These are phyloP conservation scores for Oryza longistaminata DNA, from an alignment of 176 grass and related monocot species.

Conservation along the genomic window DNA sequence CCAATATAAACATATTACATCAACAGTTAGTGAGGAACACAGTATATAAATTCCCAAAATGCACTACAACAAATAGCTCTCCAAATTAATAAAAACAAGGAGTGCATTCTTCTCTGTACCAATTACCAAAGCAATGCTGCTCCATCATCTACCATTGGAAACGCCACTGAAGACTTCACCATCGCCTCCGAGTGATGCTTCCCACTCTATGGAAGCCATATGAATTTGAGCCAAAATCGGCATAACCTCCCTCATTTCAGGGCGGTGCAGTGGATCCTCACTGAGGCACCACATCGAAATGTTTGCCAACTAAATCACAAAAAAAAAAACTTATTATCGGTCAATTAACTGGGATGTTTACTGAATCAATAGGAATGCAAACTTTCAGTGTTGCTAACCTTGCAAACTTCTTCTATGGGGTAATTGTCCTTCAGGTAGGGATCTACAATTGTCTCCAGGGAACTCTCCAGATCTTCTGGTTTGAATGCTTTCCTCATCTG, in stretches of 20 bases:
- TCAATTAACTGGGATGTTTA: constrained; percentile 7
- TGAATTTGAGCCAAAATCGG: constrained; percentile 47
- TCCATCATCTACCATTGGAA: constrained; percentile 48
- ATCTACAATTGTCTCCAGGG: constrained; percentile 50
- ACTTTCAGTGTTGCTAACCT: constrained; percentile 40
- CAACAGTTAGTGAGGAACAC: background rate
- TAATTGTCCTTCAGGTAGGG: constrained; percentile 48
- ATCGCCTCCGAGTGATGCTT: constrained; percentile 57
- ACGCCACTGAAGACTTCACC: constrained; percentile 61
- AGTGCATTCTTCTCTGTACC: background rate
- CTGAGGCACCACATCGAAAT: constrained; percentile 60
- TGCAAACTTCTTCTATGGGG: constrained; percentile 59
- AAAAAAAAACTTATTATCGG: background rate
- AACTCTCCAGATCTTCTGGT: constrained; percentile 41
- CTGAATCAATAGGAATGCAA: background rate
- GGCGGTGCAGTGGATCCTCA: constrained; percentile 53
- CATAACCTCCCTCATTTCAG: constrained; percentile 64
- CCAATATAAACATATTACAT: background rate
- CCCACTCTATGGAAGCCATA: constrained; percentile 62
- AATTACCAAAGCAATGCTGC: background rate
- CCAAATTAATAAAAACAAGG: constrained; percentile 42
- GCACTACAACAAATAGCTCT: constrained; percentile 18
- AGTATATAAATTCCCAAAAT: constrained; percentile 16
- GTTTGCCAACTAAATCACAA: constrained; percentile 47
- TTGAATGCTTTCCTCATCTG: constrained; percentile 63